Evolutionary conservation across 352 stramenopile genomes (phyloP).

Genomic region (Paralagenidium karlingii): DNA sequence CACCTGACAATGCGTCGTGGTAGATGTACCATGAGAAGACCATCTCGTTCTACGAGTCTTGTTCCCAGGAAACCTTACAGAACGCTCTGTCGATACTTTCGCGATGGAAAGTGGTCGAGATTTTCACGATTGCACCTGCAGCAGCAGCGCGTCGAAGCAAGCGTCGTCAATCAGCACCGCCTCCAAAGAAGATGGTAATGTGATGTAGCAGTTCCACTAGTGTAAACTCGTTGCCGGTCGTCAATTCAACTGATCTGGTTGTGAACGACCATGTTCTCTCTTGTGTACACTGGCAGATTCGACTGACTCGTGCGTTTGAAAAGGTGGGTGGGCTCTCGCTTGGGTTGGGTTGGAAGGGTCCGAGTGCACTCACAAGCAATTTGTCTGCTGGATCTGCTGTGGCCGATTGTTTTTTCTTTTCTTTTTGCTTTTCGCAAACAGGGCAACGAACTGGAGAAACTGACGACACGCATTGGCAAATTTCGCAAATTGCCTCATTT

Average conservation of each 20-base stretch:
- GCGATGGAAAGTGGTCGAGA: constrained; percentile 48
- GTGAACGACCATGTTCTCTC: neutral
- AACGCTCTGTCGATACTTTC: constrained; percentile 60
- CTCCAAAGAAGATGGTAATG: neutral
- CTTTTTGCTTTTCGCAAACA: no score
- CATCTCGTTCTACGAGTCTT: constrained; percentile 80
- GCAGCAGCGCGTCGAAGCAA: neutral
- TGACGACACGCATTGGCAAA: constrained; percentile 46
- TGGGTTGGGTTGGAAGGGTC: no score
- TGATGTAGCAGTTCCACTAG: constrained; percentile 1
- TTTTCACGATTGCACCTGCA: constrained; percentile 7
- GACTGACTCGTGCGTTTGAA: constrained; percentile 23
- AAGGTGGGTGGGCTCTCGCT: no score
- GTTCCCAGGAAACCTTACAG: constrained; percentile 69
- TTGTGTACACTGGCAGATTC: constrained; percentile 11
- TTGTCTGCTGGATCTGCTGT: no score
- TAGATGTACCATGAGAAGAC: constrained; percentile 80
- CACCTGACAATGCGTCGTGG: no score
- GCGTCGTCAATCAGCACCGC: constrained; percentile 1
- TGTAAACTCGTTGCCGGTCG: constrained; percentile 3
- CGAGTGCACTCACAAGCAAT: no score
- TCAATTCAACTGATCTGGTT: constrained; percentile 10
- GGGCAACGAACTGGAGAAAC: constrained; percentile 42
- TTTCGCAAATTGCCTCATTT: constrained; percentile 58
- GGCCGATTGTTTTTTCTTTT: neutral